Evolutionary conservation across 1,139 yeast species (phyloP).

Genomic region (Taphrina deformans): DNA sequence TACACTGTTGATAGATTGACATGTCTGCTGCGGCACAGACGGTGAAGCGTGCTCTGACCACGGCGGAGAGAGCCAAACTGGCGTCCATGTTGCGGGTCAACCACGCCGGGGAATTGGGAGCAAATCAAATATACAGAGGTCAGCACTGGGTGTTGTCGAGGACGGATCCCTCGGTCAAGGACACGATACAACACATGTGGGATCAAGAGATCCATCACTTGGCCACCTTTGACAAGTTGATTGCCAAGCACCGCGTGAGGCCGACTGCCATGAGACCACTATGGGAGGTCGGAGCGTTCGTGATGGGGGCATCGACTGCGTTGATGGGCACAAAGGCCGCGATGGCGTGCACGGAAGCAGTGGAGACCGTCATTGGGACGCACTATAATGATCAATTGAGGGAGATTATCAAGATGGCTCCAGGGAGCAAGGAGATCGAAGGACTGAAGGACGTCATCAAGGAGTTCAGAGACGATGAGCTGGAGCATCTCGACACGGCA

Average conservation of each 20-base stretch:
- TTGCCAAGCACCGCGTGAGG: slow-evolving; percentile 74
- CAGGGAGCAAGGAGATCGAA: slow-evolving; percentile 57
- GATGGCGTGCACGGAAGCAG: slow-evolving; percentile 99
- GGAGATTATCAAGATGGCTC: slow-evolving; percentile 63
- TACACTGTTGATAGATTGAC: too few relatives aligned
- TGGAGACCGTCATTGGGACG: slow-evolving; percentile 95
- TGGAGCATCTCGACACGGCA: slow-evolving; percentile 94
- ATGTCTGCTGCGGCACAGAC: slow-evolving; percentile 7
- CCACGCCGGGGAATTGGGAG: slow-evolving; percentile 99
- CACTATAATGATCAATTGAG: slow-evolving; percentile 91
- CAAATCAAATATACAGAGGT: slow-evolving; percentile 88
- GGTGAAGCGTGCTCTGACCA: slow-evolving; percentile 14
- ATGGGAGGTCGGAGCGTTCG: slow-evolving; percentile 89
- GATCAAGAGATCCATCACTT: slow-evolving; percentile 94
- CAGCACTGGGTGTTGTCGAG: slow-evolving; percentile 75
- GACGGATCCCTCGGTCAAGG: slow-evolving; percentile 61
- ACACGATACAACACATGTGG: slow-evolving; percentile 91
- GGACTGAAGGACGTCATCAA: slow-evolving; percentile 64
- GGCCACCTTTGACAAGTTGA: slow-evolving; percentile 74
- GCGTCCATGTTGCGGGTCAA: slow-evolving; percentile 67
- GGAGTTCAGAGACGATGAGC: slow-evolving; percentile 87
- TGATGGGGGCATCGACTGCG: slow-evolving; percentile 85
- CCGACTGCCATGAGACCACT: slow-evolving; percentile 88
- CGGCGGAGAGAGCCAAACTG: slow-evolving; percentile 31
- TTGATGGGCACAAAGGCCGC: slow-evolving; percentile 90